Evolutionary conservation across 2,329 filamentous ascomycete species (phyloP).

Genomic region (Albophoma yamanashiensis): DNA sequence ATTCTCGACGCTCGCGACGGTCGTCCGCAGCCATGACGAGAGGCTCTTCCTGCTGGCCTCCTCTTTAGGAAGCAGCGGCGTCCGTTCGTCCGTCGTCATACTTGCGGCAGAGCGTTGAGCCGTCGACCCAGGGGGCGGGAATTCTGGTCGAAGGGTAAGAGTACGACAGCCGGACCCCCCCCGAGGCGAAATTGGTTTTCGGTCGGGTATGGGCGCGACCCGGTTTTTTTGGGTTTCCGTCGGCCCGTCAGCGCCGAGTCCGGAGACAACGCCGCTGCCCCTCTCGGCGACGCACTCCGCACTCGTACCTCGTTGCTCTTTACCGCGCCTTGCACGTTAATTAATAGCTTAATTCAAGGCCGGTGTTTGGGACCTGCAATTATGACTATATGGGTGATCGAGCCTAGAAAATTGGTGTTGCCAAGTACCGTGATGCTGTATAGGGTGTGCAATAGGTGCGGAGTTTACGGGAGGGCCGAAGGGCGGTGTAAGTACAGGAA

Average conservation of each 20-base stretch:
- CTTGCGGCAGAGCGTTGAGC: background rate
- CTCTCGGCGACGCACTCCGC: background rate
- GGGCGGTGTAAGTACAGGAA: too few species aligned
- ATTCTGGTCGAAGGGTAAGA: background rate
- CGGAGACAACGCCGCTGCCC: background rate
- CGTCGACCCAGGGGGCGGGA: background rate
- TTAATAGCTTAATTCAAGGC: background rate
- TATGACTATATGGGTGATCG: background rate
- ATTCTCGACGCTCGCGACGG: conserved; percentile 24
- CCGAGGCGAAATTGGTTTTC: background rate
- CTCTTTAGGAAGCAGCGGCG: background rate
- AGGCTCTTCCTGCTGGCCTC: background rate
- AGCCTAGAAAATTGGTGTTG: background rate
- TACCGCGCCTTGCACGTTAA: background rate
- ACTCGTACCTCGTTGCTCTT: background rate
- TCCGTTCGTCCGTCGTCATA: background rate
- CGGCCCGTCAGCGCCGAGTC: background rate
- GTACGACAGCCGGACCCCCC: background rate
- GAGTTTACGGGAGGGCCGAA: too few species aligned
- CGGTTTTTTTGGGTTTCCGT: background rate
- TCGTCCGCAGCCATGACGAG: background rate
- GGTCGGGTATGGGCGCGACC: background rate
- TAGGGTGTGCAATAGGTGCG: background rate
- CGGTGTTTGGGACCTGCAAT: background rate
- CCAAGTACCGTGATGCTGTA: background rate